phyloP scores from a whole-genome alignment of 2,329 filamentous ascomycete species.

The Trichophaea hybrida region DNA sequence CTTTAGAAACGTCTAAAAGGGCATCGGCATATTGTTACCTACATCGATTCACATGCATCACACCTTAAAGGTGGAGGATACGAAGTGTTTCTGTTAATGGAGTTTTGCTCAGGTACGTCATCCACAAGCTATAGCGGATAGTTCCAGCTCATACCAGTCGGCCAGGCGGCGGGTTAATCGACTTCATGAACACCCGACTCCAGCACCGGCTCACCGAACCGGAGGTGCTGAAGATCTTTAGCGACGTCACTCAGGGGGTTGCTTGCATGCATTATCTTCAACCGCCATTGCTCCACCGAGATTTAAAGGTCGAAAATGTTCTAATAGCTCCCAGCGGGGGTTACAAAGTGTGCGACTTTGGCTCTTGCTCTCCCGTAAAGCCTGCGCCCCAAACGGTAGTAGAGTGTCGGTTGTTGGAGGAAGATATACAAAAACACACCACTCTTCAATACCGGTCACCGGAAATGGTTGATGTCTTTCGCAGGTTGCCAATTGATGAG shows the following conservation, averaged over 20 bases:
- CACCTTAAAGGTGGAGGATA: constrained; percentile 86
- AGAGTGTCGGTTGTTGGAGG: constrained; percentile 84
- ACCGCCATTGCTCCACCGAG: constrained; percentile 78
- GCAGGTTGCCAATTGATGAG: constrained; percentile 91
- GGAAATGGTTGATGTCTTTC: constrained; percentile 97
- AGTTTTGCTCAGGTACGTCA: constrained; percentile 50
- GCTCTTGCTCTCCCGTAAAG: constrained; percentile 69
- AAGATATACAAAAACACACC: constrained; percentile 92
- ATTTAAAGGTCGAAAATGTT: constrained; percentile 96
- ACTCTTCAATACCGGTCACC: constrained; percentile 95
- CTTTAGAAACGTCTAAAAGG: constrained; percentile 77
- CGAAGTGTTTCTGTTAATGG: constrained; percentile 97
- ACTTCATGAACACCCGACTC: constrained; percentile 97
- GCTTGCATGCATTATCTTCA: constrained; percentile 99
- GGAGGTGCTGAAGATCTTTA: constrained; percentile 93
- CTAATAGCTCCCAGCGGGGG: constrained; percentile 62
- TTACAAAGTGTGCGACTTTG: constrained; percentile 98
- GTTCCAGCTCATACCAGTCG: background rate
- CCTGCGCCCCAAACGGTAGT: constrained; percentile 72
- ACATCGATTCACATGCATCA: constrained; percentile 95
- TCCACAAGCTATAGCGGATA: background rate
- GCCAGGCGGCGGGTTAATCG: constrained; percentile 79
- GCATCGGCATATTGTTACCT: constrained; percentile 89
- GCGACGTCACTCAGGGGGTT: constrained; percentile 87
- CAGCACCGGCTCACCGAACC: constrained; percentile 95